phyloP scores from a whole-genome alignment of 768 basidiomycete genomes.

The Rhizopogon sp. region DNA sequence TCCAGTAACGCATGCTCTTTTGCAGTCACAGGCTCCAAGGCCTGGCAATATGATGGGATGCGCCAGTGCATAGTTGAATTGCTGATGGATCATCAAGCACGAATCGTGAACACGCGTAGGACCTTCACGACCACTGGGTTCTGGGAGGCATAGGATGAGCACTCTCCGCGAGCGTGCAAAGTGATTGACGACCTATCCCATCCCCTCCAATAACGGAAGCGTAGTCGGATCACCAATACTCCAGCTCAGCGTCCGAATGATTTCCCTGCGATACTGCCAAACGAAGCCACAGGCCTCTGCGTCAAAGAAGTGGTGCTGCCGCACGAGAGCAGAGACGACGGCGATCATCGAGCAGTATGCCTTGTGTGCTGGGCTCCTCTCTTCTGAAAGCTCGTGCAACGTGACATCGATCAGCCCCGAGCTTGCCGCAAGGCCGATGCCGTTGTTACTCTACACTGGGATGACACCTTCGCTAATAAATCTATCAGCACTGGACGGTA shows the following conservation, averaged over 20 bases:
- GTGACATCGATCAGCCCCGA: slow-evolving; percentile 65
- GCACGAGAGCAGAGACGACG: slow-evolving; percentile 57
- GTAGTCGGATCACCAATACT: slow-evolving; percentile 76
- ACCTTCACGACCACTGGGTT: slow-evolving; percentile 55
- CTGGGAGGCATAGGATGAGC: slow-evolving; percentile 10
- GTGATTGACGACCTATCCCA: slow-evolving; percentile 72
- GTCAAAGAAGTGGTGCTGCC: slow-evolving; percentile 74
- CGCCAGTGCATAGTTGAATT: slow-evolving; percentile 84
- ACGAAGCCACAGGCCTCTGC: slow-evolving; percentile 83
- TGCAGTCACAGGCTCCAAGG: slow-evolving; percentile 72
- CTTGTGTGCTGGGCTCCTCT: slow-evolving; percentile 74
- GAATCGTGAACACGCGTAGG: slow-evolving; percentile 61
- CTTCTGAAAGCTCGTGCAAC: slow-evolving; percentile 65
- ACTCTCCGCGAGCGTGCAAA: slow-evolving; percentile 70
- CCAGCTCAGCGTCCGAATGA: slow-evolving; percentile 75
- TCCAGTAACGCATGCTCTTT: slow-evolving; percentile 72
- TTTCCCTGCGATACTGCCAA: slow-evolving; percentile 79
- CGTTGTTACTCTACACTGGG: too few relatives aligned
- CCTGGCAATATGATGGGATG: slow-evolving; percentile 84
- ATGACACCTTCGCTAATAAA: too few relatives aligned
- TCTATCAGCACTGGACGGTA: slow-evolving; percentile 75
- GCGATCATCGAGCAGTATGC: slow-evolving; percentile 84
- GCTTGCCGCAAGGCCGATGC: too few relatives aligned
- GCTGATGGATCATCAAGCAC: slow-evolving; percentile 75
- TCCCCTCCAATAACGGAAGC: slow-evolving; percentile 72